phyloP scores from a whole-genome alignment of 371 early-diverging fungal species.

The Mucor ambiguus region DNA sequence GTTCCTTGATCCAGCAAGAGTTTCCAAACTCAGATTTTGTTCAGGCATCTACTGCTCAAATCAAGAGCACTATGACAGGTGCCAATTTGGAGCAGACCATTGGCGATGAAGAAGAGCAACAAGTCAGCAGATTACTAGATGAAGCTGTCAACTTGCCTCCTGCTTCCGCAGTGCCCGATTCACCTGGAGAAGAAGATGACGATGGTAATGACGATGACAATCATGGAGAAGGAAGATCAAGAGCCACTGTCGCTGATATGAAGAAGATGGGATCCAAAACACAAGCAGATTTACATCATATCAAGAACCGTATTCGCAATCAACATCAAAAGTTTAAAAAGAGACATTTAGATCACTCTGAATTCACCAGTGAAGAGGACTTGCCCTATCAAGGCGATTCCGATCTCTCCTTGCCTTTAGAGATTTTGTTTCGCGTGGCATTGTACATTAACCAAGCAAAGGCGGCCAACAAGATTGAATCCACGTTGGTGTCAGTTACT shows the following conservation, averaged over 20 bases:
- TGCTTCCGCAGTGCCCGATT: constrained; percentile 4
- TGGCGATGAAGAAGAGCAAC: constrained; percentile 14
- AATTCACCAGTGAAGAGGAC: constrained; percentile 42
- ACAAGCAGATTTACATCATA: neutral
- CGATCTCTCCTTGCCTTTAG: constrained; percentile 59
- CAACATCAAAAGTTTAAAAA: constrained; percentile 17
- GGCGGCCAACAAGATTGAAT: constrained; percentile 51
- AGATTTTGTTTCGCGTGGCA: constrained; percentile 58
- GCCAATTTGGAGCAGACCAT: neutral
- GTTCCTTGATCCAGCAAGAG: constrained; percentile 30
- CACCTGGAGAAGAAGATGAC: neutral
- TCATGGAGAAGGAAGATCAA: neutral
- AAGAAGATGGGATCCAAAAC: neutral
- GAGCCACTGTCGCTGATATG: neutral
- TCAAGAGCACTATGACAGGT: constrained; percentile 8
- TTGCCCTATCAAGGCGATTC: constrained; percentile 45
- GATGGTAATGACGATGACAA: constrained; percentile 1
- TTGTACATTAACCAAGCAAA: constrained; percentile 54
- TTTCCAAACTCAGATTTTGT: constrained; percentile 36
- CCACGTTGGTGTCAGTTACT: constrained; percentile 49
- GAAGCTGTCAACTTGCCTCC: constrained; percentile 13
- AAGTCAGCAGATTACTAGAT: constrained; percentile 6
- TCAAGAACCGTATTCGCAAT: constrained; percentile 11
- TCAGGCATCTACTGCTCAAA: constrained; percentile 18
- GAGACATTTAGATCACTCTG: constrained; percentile 27